These are phyloP conservation scores for Mrakiaceae sp. DNA, from an alignment of 1,284 basidiomycete species.

Conservation along the genomic window DNA sequence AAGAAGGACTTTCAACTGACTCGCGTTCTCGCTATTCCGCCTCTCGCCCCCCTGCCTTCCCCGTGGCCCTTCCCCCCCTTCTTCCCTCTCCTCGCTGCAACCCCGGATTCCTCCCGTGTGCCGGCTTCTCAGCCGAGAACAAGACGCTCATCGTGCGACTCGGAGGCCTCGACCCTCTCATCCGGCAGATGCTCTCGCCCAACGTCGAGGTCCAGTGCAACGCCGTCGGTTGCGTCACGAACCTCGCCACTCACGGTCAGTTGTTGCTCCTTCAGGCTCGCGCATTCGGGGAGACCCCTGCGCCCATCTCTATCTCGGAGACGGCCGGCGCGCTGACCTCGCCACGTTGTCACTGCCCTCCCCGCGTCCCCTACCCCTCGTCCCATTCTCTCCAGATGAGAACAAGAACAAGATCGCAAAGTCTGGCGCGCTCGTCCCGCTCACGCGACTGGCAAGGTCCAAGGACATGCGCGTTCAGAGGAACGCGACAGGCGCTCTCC, in stretches of 20 bases:
- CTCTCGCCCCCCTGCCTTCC: too few species aligned
- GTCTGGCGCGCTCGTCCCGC: slow-evolving; percentile 91
- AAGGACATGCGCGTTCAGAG: slow-evolving; percentile 99
- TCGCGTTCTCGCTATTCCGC: too few species aligned
- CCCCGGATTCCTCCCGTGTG: background rate
- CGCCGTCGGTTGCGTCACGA: slow-evolving; percentile 99
- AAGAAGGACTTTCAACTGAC: too few species aligned
- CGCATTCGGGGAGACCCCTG: background rate
- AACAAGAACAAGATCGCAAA: slow-evolving; percentile 99
- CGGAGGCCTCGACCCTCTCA: slow-evolving; percentile 93
- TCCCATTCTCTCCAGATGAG: slow-evolving; percentile 53
- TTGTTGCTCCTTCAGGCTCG: slow-evolving; percentile 16
- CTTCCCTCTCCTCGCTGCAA: background rate
- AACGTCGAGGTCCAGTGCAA: slow-evolving; percentile 99
- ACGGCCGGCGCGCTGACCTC: background rate
- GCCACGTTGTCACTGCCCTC: background rate
- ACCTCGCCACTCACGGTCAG: slow-evolving; percentile 92
- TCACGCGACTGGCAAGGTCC: slow-evolving; percentile 89
- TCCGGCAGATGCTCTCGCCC: slow-evolving; percentile 96
- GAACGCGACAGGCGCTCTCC: slow-evolving; percentile 92
- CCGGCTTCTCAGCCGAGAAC: slow-evolving; percentile 67
- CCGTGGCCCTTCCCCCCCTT: too few species aligned
- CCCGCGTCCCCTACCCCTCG: slow-evolving; percentile 13
- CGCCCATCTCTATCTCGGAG: background rate
- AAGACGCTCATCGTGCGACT: slow-evolving; percentile 97